Conservation (phyloP, 208 protist species). For the Leptomonas seymouri region DNA sequence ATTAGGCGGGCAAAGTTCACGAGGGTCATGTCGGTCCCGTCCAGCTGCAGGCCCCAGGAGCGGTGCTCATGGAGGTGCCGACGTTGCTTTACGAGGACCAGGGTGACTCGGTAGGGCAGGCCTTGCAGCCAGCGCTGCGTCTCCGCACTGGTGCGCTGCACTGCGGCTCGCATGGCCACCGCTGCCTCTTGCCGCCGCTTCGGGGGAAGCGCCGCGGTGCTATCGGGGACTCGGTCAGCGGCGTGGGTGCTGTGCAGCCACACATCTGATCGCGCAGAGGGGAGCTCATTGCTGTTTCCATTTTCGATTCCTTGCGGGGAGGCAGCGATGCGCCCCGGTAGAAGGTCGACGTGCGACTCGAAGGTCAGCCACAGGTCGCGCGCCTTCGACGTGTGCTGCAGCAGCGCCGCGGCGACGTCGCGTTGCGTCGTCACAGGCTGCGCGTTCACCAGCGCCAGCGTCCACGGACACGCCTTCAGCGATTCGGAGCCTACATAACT, state of each 20-base stretch:
- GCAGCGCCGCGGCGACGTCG: constrained; percentile 32
- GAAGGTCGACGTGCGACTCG: not conserved
- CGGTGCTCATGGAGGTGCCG: constrained; percentile 16
- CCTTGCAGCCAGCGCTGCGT: constrained; percentile 35
- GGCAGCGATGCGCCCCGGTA: not conserved
- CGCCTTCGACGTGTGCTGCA: constrained; percentile 20
- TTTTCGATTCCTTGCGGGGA: not conserved
- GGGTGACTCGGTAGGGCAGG: constrained; percentile 33
- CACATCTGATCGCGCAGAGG: not conserved
- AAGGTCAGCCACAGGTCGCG: constrained; percentile 40
- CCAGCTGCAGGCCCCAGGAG: constrained; percentile 46
- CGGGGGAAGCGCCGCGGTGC: constrained; percentile 18
- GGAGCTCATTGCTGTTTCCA: not conserved
- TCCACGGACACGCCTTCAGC: constrained; percentile 27
- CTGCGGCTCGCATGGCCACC: constrained; percentile 11
- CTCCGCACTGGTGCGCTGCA: constrained; percentile 14
- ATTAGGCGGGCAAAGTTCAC: constrained; percentile 42
- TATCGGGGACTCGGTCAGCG: constrained; percentile 4
- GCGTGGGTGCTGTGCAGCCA: constrained; percentile 12
- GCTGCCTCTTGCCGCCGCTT: not conserved
- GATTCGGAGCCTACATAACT: not conserved
- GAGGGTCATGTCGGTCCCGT: constrained; percentile 43
- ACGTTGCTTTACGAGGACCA: constrained; percentile 35
- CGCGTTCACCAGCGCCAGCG: constrained; percentile 23
- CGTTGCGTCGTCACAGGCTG: constrained; percentile 24